Evolutionary conservation across 1,139 yeast genomes (phyloP), one percentile per base, ranked within the genome.

Genomic region (Petasospora rhodanensis): DNA sequence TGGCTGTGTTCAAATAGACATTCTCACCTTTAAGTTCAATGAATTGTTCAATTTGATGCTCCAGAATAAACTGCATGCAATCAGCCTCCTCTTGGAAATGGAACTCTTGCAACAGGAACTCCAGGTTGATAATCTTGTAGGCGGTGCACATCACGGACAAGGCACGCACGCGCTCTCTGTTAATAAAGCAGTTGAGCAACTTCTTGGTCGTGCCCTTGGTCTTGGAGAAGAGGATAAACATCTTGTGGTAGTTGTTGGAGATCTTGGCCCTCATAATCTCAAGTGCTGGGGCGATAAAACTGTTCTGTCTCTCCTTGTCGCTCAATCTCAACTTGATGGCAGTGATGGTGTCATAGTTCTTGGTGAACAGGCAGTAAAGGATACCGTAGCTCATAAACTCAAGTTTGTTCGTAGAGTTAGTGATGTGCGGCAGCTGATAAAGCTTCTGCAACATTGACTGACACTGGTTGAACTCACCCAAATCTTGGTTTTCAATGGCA

Each of bases 381-480:
- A 86, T 67, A 32, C 89, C 66, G 55, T 85, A 89, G 29, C 85
- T 71, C 32, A 78, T 59, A 52, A 84, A 85, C 54, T 89, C 96
- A 26, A 65, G 56, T 40, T 70, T 61, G 34, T 62, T 54, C n/a
- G 58, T 55, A 31, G 64, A 54, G 22, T 61, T 67, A 14, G 51
- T 54, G 18, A 69, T 48, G 7, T 34, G 49, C 9, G 64, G 59
- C 25, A 51, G 47, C 20, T 66, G 70, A 53, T 81, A 87, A 17
- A 83, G 59, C 26, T 73, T 66, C 43, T 74, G 76, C 31, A 89
- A 61, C 51, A 87, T 87, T 13, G 94, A 78, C 55, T 84, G 95
- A 55, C 98, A 91, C 55, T 91, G 97, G 58, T 91, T 91, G 58
- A 83, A 89, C 54, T 91, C 98, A 6, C 97, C 97, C 46, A 89